These are phyloP conservation scores for Penicillium canescens DNA, from an alignment of 495 filamentous ascomycete species.

Conservation along the genomic window DNA sequence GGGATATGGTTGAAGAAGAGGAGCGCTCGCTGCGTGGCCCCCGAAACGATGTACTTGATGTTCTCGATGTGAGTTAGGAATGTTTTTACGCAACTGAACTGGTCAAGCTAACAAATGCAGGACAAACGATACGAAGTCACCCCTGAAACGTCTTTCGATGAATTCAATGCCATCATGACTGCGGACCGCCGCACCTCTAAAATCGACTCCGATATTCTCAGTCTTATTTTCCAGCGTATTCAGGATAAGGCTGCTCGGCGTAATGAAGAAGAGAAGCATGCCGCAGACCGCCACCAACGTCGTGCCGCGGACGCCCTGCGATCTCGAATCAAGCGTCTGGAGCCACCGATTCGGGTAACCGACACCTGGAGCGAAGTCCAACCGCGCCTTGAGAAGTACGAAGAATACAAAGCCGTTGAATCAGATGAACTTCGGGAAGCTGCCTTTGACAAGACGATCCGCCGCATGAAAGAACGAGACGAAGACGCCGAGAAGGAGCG, in stretches of 20 bases:
- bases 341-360: conserved; percentile 72
- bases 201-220: conserved; percentile 72
- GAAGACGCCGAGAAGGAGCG: conserved; percentile 80
- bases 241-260: conserved; percentile 77
- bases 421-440: conserved; percentile 77
- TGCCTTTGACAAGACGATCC: conserved; percentile 92
- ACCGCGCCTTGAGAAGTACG: conserved; percentile 70
- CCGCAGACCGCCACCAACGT: conserved; percentile 82
- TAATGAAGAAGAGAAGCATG: conserved; percentile 79
- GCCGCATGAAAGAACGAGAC: conserved; percentile 86
- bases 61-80: conserved; percentile 71
- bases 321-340: conserved; percentile 84
- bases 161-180: conserved; percentile 75
- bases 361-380: conserved; percentile 88
- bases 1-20: conserved; percentile 95
- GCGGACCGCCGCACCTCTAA: conserved; percentile 83
- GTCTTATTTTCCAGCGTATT: conserved; percentile 80
- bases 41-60: conserved; percentile 84
- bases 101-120: conserved; percentile 43
- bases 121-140: conserved; percentile 90
- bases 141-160: conserved; percentile 80
- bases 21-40: conserved; percentile 77
- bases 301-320: conserved; percentile 82
- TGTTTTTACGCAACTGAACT: background rate
- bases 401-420: conserved; percentile 80